Evolutionary conservation across 495 filamentous ascomycete species (phyloP).

Genomic region (Penicillium atrosanguineum): DNA sequence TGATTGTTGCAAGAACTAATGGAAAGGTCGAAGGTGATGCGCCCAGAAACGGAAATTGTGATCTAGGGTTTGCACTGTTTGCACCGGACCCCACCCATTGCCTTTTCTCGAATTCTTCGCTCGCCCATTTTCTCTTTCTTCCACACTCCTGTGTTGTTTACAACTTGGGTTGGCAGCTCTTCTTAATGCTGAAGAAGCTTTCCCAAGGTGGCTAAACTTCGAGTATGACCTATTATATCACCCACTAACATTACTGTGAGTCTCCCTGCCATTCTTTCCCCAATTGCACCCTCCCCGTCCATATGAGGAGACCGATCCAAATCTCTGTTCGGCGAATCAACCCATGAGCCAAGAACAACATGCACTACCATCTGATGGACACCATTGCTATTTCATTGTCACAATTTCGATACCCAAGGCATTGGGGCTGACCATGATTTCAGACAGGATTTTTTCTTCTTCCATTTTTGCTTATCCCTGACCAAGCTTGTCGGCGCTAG

Average conservation of each 20-base stretch:
- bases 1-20: constrained; percentile 12
- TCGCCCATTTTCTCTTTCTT: constrained; percentile 27
- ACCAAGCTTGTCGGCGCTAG: constrained; percentile 1
- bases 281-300: constrained; percentile 23
- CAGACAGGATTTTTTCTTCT: constrained; percentile 6
- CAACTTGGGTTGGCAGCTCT: constrained; percentile 5
- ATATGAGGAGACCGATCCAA: constrained; percentile 63
- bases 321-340: constrained; percentile 73
- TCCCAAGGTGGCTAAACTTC: not conserved
- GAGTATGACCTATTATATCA: constrained; percentile 1
- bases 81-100: constrained; percentile 20
- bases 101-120: constrained; percentile 28
- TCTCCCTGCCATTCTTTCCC: constrained; percentile 4
- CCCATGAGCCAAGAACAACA: constrained; percentile 91
- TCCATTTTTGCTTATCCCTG: not conserved
- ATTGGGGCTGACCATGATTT: constrained; percentile 18
- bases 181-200: constrained; percentile 23
- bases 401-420: not conserved
- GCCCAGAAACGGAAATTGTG: constrained; percentile 39
- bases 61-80: constrained; percentile 44
- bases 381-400: not conserved
- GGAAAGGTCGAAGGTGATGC: constrained; percentile 11
- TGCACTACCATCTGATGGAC: constrained; percentile 98
- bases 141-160: constrained; percentile 21
- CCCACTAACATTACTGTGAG: constrained; percentile 31